phyloP scores from a whole-genome alignment of 2,329 filamentous ascomycete genomes.

The Tolypocladium endophyticum region DNA sequence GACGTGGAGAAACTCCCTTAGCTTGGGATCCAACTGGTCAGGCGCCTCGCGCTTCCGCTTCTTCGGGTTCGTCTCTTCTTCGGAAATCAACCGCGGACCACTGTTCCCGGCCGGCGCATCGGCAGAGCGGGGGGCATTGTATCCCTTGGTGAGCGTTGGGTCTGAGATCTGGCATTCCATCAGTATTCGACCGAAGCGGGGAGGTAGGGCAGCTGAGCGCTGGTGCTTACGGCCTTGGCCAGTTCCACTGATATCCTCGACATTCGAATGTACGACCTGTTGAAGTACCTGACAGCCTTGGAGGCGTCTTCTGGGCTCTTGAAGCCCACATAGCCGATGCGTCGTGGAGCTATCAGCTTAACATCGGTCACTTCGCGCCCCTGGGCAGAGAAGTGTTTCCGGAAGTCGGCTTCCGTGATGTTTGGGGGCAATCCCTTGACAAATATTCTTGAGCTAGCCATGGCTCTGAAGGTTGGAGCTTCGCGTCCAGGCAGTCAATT shows the following conservation, averaged over 20 bases:
- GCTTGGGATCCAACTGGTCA: conserved; percentile 60
- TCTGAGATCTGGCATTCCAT: conserved; percentile 36
- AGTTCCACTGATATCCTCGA: conserved; percentile 86
- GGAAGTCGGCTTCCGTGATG: conserved; percentile 75
- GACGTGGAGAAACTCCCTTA: conserved; percentile 76
- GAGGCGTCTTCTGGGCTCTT: conserved; percentile 70
- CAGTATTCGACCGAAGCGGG: conserved; percentile 11
- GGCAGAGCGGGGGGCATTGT: conserved; percentile 14
- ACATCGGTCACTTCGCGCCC: conserved; percentile 76
- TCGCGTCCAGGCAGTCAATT: neutral
- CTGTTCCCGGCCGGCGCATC: conserved; percentile 6
- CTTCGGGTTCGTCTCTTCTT: conserved; percentile 32
- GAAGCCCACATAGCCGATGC: conserved; percentile 94
- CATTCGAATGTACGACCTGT: conserved; percentile 91
- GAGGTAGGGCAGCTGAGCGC: conserved; percentile 5
- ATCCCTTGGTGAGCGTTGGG: conserved; percentile 21
- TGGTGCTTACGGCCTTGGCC: conserved; percentile 59
- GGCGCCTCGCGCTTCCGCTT: conserved; percentile 58
- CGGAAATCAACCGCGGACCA: conserved; percentile 4
- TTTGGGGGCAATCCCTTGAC: conserved; percentile 78
- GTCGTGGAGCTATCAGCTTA: conserved; percentile 78
- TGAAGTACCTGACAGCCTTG: conserved; percentile 86
- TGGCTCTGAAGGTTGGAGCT: conserved; percentile 15
- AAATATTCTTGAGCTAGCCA: conserved; percentile 60
- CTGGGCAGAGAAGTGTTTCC: conserved; percentile 71